A percentile compares a stretch with the other conserved stretches of the same genome.
These are phyloP conservation scores for Aspergillus chevalieri DNA, from an alignment of 2,329 filamentous ascomycete species.

Conservation along the genomic window DNA sequence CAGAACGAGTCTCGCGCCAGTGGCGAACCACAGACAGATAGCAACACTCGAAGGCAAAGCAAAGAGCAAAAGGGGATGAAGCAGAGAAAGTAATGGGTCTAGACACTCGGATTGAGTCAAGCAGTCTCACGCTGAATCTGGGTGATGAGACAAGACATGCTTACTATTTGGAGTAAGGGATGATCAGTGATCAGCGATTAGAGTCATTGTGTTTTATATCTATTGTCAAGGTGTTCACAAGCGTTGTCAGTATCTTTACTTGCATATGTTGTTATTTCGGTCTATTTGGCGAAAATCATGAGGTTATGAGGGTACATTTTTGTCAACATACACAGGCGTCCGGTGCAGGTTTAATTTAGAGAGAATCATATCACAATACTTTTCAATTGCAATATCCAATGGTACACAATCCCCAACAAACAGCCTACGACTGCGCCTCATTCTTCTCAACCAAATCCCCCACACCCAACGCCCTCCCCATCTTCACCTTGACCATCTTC, in stretches of 20 bases:
- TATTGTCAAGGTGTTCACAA: too few relatives aligned
- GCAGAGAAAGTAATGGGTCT: too few relatives aligned
- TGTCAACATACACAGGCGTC: not conserved
- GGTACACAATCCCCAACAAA: not conserved
- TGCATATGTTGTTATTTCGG: too few relatives aligned
- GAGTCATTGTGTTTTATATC: too few relatives aligned
- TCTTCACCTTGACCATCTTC: slow-evolving; percentile 76
- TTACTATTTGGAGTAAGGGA: too few relatives aligned
- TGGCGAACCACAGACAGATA: too few relatives aligned
- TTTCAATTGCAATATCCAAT: not conserved
- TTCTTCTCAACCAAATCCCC: slow-evolving; percentile 52
- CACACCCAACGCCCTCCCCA: slow-evolving; percentile 73
- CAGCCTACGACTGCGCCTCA: slow-evolving; percentile 25
- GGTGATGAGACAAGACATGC: too few relatives aligned
- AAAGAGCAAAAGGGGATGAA: not conserved
- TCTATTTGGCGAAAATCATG: too few relatives aligned
- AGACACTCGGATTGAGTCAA: too few relatives aligned
- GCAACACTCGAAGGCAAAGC: slow-evolving; percentile 2
- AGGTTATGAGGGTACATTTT: not conserved
- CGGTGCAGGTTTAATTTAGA: not conserved
- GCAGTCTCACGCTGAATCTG: too few relatives aligned
- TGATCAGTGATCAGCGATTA: too few relatives aligned
- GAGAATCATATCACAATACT: not conserved
- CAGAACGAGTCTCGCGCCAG: not conserved
- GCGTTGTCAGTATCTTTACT: too few relatives aligned